Evolutionary conservation across 1,139 yeast species (phyloP).

Genomic region (Lodderomyces margitis): DNA sequence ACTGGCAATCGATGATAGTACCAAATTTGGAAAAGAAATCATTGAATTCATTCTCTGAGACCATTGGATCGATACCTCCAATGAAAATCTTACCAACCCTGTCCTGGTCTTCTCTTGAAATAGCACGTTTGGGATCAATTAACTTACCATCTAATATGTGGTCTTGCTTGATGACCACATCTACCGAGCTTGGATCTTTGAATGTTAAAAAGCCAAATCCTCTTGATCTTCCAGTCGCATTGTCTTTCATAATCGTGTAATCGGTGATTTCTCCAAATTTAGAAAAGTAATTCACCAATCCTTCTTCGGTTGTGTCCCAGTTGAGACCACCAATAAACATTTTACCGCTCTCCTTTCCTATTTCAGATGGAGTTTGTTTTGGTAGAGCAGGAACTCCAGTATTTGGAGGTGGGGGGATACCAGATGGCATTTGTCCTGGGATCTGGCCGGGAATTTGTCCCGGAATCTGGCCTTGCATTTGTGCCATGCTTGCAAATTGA

Average conservation of each 20-base stretch:
- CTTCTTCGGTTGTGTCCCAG: slow-evolving; percentile 96
- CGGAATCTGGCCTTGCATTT: slow-evolving; percentile 11
- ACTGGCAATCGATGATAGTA: slow-evolving; percentile 91
- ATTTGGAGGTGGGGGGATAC: slow-evolving; percentile 3
- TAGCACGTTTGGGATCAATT: slow-evolving; percentile 97
- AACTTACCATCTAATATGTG: slow-evolving; percentile 95
- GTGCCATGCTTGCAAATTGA: slow-evolving; percentile 18
- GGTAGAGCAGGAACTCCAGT: neutral
- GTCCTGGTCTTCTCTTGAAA: slow-evolving; percentile 97
- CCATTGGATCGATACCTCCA: slow-evolving; percentile 97
- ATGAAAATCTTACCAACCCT: slow-evolving; percentile 96
- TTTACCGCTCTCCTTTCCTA: slow-evolving; percentile 64
- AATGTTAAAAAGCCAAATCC: slow-evolving; percentile 97
- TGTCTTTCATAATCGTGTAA: slow-evolving; percentile 92
- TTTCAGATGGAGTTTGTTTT: slow-evolving; percentile 21
- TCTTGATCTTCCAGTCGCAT: slow-evolving; percentile 85
- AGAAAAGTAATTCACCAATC: slow-evolving; percentile 74
- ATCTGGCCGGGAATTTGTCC: slow-evolving; percentile 9
- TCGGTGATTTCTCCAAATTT: slow-evolving; percentile 91
- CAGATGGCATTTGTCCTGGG: neutral
- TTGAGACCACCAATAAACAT: slow-evolving; percentile 98
- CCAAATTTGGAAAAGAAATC: slow-evolving; percentile 89
- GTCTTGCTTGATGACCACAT: slow-evolving; percentile 81
- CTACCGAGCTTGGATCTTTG: slow-evolving; percentile 78
- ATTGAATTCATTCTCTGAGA: slow-evolving; percentile 87